Percentiles rank a stretch among this genome's conserved stretches.
Evolutionary conservation across 345 rosid genomes (phyloP).

Genomic region (Turritis glabra): DNA sequence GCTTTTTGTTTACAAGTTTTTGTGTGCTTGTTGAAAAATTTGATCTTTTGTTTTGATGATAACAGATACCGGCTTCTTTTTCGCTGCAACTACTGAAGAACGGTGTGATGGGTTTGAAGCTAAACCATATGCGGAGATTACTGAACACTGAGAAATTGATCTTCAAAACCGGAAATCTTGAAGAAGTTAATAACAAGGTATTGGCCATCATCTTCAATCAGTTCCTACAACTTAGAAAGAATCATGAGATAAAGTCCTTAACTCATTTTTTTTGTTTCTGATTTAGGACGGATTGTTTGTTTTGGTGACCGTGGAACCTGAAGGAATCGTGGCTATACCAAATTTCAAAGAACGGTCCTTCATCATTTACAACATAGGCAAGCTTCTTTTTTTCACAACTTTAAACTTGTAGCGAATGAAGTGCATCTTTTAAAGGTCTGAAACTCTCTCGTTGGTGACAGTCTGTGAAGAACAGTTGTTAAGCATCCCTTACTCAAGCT

Average conservation of each 20-base stretch:
- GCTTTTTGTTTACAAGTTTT: constrained; percentile 2
- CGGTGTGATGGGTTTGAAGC: constrained; percentile 40
- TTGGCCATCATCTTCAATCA: neutral
- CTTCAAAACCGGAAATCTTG: constrained; percentile 50
- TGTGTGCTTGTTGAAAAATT: constrained; percentile 14
- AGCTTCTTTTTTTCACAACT: neutral
- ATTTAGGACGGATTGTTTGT: constrained; percentile 57
- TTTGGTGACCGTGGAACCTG: constrained; percentile 74
- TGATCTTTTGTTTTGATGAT: neutral
- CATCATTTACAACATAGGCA: constrained; percentile 81
- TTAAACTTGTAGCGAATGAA: neutral
- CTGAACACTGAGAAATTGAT: constrained; percentile 67
- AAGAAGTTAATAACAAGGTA: constrained; percentile 48
- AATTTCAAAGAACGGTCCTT: constrained; percentile 51
- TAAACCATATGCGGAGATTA: constrained; percentile 47
- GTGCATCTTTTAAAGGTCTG: neutral
- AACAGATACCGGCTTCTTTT: constrained; percentile 74
- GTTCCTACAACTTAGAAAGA: neutral
- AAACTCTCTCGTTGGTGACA: constrained; percentile 37
- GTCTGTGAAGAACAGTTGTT: constrained; percentile 76
- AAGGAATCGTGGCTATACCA: constrained; percentile 76
- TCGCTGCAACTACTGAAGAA: constrained; percentile 54
- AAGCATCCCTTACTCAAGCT: constrained; percentile 72
- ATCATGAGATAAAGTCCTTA: neutral
- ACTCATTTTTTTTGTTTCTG: neutral